Base-by-base conservation (phyloP, 2,329 filamentous ascomycete species). In the Fusarium setosum region DNA sequence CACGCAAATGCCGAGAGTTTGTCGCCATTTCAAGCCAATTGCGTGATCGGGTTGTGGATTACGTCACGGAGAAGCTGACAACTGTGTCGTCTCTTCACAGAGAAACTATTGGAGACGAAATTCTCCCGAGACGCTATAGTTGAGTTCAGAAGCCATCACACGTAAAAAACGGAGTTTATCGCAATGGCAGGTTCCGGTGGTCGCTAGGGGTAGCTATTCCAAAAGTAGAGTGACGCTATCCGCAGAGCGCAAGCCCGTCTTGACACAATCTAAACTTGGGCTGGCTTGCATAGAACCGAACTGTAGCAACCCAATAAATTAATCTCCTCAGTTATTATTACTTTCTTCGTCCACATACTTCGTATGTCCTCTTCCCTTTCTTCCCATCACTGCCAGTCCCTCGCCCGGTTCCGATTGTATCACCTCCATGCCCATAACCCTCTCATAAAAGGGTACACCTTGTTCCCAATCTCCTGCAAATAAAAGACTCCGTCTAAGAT, bases 401-500 rank as follows among this genome's bases (percentile, higher is more conserved):
- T 53, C 8, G 2, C 50, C 50, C 6, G 11, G 34, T 12, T 20
- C 26, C 20, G 40, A 20, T 15, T 54, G 68, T 3, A 74, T 31
- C 18, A 75, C 41, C 18, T 53, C 41, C 72, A 75, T 75, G 15
- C 56, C 65, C 67, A 75, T 59, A 5, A 73, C 11, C 41, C 56
- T 62, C 34, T 69, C 41, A 17, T 75, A 75, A 20, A 74, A 74
- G 10, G 73, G 73, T 21, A 75, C 73, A 4, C 70, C 72, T 11
- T 64, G 31, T 6, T 67, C 56, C 71, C 73, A 74, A 44, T 72
- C 69, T 4, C 17, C 72, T 12, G 82, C 80, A 23, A 86, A 61
- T 20, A 89, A 73, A 76, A 88, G 77, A 24, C 82, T 75, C 40
- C 84, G 77, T 55, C 89, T 77, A 65, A 92, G 75, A 54, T 82